A percentile compares a stretch with the other conserved stretches of the same genome.
These are phyloP conservation scores for Claviceps sp. DNA, from an alignment of 2,329 filamentous ascomycete genomes.

Conservation along the genomic window DNA sequence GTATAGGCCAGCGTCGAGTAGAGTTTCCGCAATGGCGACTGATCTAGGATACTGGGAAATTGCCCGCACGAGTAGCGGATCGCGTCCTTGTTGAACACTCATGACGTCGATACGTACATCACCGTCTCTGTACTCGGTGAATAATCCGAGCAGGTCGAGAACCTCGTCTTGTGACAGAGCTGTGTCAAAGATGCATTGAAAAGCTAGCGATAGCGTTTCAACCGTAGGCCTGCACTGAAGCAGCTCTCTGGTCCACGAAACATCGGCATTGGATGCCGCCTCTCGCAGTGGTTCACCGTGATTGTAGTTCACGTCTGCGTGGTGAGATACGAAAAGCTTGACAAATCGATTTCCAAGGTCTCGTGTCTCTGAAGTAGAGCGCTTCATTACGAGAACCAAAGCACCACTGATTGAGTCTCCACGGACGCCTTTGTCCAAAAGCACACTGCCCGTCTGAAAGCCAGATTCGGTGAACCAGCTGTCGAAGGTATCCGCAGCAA, in stretches of 20 bases:
- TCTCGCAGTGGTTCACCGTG: conserved; percentile 39
- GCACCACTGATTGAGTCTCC: conserved; percentile 32
- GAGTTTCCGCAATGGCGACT: conserved; percentile 32
- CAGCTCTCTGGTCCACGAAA: conserved; percentile 34
- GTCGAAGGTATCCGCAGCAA: conserved; percentile 25
- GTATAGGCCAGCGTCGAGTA: conserved; percentile 46
- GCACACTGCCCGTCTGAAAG: conserved; percentile 30
- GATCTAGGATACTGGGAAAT: conserved; percentile 42
- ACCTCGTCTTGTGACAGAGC: conserved; percentile 35
- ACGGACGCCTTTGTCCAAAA: conserved; percentile 34
- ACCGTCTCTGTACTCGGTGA: conserved; percentile 35
- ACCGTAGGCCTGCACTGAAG: conserved; percentile 36
- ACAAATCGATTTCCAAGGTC: conserved; percentile 32
- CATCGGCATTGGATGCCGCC: conserved; percentile 38
- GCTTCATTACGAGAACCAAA: conserved; percentile 32
- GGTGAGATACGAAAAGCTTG: conserved; percentile 22
- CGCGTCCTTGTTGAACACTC: conserved; percentile 25
- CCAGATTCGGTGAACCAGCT: conserved; percentile 35
- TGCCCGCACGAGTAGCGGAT: conserved; percentile 38
- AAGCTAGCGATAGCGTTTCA: conserved; percentile 36
- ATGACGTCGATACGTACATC: conserved; percentile 37
- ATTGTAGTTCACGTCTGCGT: conserved; percentile 35
- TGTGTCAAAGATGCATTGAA: conserved; percentile 42
- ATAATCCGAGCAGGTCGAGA: conserved; percentile 36
- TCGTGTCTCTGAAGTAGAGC: conserved; percentile 23